Percentiles rank a stretch among this genome's conserved stretches.
Evolutionary conservation across 345 rosid genomes (phyloP).

Genomic region (Boechera retrofracta): DNA sequence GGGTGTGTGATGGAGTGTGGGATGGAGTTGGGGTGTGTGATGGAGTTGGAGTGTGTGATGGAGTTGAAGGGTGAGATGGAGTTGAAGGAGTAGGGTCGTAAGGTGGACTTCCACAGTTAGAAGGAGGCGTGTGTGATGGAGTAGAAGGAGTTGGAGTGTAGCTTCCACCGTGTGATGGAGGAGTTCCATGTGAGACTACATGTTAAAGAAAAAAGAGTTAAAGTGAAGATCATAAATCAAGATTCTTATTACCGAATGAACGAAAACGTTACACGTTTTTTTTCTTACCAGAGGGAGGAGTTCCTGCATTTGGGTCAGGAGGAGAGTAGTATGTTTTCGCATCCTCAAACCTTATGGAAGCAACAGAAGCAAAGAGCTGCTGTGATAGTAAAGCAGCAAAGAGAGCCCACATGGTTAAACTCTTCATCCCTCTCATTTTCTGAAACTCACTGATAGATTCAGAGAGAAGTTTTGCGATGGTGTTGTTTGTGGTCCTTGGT

Average conservation of each 20-base stretch:
- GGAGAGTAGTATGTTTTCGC: slow-evolving; percentile 73
- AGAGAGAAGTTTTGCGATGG: slow-evolving; percentile 6
- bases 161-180: slow-evolving; percentile 49
- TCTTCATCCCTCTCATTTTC: slow-evolving; percentile 44
- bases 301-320: slow-evolving; percentile 63
- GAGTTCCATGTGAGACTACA: slow-evolving; percentile 57
- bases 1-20: slow-evolving; percentile 38
- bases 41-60: slow-evolving; percentile 49
- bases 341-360: slow-evolving; percentile 55
- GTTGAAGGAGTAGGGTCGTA: slow-evolving; percentile 55
- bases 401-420: slow-evolving; percentile 47
- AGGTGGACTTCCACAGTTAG: slow-evolving; percentile 46
- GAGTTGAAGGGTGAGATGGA: slow-evolving; percentile 31
- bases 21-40: slow-evolving; percentile 45
- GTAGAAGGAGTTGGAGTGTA: slow-evolving; percentile 40
- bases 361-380: slow-evolving; percentile 52
- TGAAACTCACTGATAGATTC: background rate
- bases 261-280: background rate
- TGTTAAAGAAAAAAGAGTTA: background rate
- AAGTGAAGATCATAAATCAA: background rate
- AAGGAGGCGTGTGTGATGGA: slow-evolving; percentile 44
- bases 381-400: slow-evolving; percentile 55
- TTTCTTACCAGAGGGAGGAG: slow-evolving; percentile 53
- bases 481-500: slow-evolving; percentile 29
- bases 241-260: slow-evolving; percentile 10